phyloP scores from a whole-genome alignment of 2,329 filamentous ascomycete species.

The Ascosphaera apis region DNA sequence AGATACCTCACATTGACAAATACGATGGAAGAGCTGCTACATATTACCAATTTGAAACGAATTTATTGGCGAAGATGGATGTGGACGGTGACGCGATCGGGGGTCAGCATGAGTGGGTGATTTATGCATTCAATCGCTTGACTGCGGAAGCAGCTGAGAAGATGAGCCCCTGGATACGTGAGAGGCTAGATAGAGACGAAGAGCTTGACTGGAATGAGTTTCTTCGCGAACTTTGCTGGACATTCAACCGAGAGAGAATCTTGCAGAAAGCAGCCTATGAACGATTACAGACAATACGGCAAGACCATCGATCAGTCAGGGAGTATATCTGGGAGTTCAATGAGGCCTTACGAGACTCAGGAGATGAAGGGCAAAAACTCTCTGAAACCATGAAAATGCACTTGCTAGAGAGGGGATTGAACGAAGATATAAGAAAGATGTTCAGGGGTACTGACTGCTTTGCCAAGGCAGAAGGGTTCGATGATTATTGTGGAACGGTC shows the following conservation, averaged over 20 bases:
- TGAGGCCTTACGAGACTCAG: neutral
- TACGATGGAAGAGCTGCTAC: neutral
- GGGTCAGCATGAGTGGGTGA: neutral
- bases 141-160: neutral
- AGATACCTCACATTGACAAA: neutral
- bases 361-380: neutral
- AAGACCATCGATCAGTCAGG: neutral
- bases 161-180: neutral
- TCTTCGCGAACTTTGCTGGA: neutral
- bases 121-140: neutral
- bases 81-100: neutral
- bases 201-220: neutral
- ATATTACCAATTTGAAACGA: neutral
- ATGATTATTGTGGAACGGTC: neutral
- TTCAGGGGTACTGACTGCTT: neutral
- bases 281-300: neutral
- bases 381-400: neutral
- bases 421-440: neutral
- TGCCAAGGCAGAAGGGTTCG: neutral
- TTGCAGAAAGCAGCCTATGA: neutral
- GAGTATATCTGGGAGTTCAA: constrained; percentile 1
- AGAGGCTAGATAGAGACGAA: neutral
- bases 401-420: neutral
- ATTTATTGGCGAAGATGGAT: neutral
- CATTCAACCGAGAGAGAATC: neutral